Evolutionary conservation across 768 basidiomycete genomes (phyloP), one percentile per base, ranked within the genome.

Genomic region (Cystobasidium ongulense): DNA sequence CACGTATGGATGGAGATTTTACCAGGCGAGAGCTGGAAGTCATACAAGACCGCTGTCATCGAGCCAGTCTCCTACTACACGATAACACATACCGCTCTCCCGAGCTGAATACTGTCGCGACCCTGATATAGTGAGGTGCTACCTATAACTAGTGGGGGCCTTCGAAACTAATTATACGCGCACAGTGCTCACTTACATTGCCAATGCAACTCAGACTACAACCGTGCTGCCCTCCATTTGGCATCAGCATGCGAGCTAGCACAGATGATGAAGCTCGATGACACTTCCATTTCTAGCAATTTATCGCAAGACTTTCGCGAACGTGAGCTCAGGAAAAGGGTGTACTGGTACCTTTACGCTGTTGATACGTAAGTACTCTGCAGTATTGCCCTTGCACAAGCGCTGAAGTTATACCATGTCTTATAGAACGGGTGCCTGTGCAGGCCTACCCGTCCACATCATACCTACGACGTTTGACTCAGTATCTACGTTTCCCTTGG

Each of bases 331-430:
- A 38, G 67, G 17, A 52, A 54, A 31, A 13, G 67, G 43, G 31
- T 54, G 15, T 70, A 53, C 33, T 70, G 67, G 67, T 54, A 70
- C 33, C 50, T 70, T 4, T 70, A 53, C 33, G 67, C 67, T 31
- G 33, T 70, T 23, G 67, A 52, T 29, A 33, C 54, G 67, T 70
- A 35, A 7, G 67, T 54, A 38, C 5, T 50, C 8, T 13, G 15
- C 64, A 11, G 53, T 54, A 18, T 41, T 41, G 39, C 39, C 18
- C 39, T 8, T 41, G 18, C 39, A 41, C 39, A 41, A 41, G 39
- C 25, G 15, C 36, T 21, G 53, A 18, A 63, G 8, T n/a, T 5
- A 17, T 29, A 5, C 64, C 10, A 5, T n/a, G 5, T 25, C 15
- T 50, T 35, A 4, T 43, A 70, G 67, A 18, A 70, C 67, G 29